Base-by-base conservation (phyloP, 257 asterid species). In the Apocynum venetum region DNA sequence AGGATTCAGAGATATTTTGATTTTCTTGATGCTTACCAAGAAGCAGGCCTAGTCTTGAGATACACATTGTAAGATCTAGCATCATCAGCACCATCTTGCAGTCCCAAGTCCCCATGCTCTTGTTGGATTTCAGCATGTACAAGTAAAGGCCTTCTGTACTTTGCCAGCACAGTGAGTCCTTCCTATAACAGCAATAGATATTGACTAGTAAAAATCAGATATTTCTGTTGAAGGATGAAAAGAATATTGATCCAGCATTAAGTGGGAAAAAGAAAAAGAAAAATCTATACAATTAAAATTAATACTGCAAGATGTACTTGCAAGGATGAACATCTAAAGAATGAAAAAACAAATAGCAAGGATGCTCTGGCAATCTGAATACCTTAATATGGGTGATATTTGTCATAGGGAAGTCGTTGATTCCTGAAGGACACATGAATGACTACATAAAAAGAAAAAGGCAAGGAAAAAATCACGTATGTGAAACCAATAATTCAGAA, bases 391-490 rank as follows among this genome's bases (percentile, higher is more conserved):
- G 99, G 85, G 88, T 87, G 70, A 89, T 64, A 82, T 89, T 90
- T 12, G 98, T 93, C 99, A 95, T 93, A 60, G 99, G 99, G 72
- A 95, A 95, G 88, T 95, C 99, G 41, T 91, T 87, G 87, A 91
- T 95, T 76, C 99, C 99, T 1, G 99, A 95, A 65, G 98, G 99
- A 75, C 96, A 89, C 99, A 95, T 95, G 88, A 95, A 95, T 77
- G 99, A 95, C 99, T 95, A 79, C 85, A 76, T 25, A 76, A 78
- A 61, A 64, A 12, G 8, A 77, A 31, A 77, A 68, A 56, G 35
- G 63, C 63, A 19, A 56, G 31, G 0, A n/a, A 70, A 77, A 53
- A 74, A 76, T 72, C 36, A 25, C 47, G 78, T 52, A 60, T 49
- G 64, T 59, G 14, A 52, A 71, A 71, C 53, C 43, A 61, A 40